Conservation (phyloP, 352 stramenopile species). For the Phytophthora boehmeriae region DNA sequence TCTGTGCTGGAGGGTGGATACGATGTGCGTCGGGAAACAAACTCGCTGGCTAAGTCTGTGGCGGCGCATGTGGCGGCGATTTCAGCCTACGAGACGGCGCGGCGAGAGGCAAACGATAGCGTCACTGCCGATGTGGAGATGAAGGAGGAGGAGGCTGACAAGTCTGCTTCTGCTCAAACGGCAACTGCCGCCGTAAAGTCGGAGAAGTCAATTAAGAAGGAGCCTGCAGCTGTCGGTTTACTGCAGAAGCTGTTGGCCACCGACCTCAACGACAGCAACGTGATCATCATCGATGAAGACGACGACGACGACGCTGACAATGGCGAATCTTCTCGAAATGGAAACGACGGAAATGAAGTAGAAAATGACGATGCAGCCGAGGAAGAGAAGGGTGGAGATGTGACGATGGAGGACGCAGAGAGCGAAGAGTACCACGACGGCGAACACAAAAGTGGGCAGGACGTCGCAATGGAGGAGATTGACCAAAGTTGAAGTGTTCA, state of each 20-base stretch:
- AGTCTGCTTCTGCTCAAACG: not conserved
- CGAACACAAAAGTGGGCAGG: slow-evolving; percentile 15
- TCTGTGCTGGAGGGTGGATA: slow-evolving; percentile 90
- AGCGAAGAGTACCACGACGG: slow-evolving; percentile 14
- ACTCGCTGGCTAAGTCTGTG: slow-evolving; percentile 83
- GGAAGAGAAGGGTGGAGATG: slow-evolving; percentile 36
- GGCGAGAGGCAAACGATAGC: slow-evolving; percentile 18
- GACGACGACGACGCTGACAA: slow-evolving; percentile 34
- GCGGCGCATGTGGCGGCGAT: slow-evolving; percentile 80
- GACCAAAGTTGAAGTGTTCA: slow-evolving; percentile 44
- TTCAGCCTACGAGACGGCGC: slow-evolving; percentile 59
- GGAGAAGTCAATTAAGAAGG: slow-evolving; percentile 32
- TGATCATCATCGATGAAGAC: slow-evolving; percentile 69
- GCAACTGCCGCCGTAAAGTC: slow-evolving; percentile 17
- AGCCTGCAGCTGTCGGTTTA: slow-evolving; percentile 30
- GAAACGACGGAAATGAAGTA: slow-evolving; percentile 26
- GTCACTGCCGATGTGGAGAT: slow-evolving; percentile 30
- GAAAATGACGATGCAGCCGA: slow-evolving; percentile 39
- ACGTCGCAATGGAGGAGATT: slow-evolving; percentile 35
- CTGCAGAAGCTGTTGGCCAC: slow-evolving; percentile 60
- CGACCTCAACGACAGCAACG: slow-evolving; percentile 45
- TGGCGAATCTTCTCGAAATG: slow-evolving; percentile 7
- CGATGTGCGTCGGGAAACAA: slow-evolving; percentile 81
- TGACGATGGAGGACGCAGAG: slow-evolving; percentile 22
- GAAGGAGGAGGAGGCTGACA: slow-evolving; percentile 30